Base-by-base conservation (phyloP, 2,329 filamentous ascomycete genomes). In the Colletotrichum tamarilloi region DNA sequence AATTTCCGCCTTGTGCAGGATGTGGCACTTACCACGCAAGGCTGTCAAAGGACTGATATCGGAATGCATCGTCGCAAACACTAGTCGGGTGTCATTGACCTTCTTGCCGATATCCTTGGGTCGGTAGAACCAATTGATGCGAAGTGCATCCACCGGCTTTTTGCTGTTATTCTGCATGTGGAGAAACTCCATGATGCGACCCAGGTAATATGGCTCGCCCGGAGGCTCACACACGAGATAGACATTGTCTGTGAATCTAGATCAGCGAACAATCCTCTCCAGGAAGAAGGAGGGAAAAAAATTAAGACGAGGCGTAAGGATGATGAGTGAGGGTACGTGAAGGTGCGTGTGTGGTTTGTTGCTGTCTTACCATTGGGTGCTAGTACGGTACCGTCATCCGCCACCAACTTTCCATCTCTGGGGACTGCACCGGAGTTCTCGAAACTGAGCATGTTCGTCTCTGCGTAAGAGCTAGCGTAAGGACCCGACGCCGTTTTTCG, bases 31-130 rank as follows among this genome's bases (percentile, higher is more conserved):
- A 77, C 97, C 97, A 79, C 97, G 94, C 77, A 99, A 87, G 58
- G 97, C 95, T 63, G 95, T 95, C 78, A 99, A 88, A 71, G 97
- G 97, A 81, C 95, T 97, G 75, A 95, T 93, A 85, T 99, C 97
- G 30, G 97, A 98, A 84, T 99, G 97, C 97, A 99, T 99, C 35
- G 97, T 98, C 75, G 95, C 96, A 84, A 96, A 98, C 65, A 99
- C 91, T 78, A 96, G 88, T 75, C 97, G 93, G 73, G 94, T 96
- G 86, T 99, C 97, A 81, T 94, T 93, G 77, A 94, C 93, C 85
- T 95, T 97, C 77, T 95, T 94, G 77, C 94, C 94, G 80, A 98
- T 97, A 84, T 99, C 97, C 83, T 97, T 95, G 69, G 97, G 96
- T 53, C 97, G 92, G 83, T 98, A 98, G 84, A 96, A 98, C 97